phyloP scores from a whole-genome alignment of 169 alveolate species.

The Eimeria sp. region DNA sequence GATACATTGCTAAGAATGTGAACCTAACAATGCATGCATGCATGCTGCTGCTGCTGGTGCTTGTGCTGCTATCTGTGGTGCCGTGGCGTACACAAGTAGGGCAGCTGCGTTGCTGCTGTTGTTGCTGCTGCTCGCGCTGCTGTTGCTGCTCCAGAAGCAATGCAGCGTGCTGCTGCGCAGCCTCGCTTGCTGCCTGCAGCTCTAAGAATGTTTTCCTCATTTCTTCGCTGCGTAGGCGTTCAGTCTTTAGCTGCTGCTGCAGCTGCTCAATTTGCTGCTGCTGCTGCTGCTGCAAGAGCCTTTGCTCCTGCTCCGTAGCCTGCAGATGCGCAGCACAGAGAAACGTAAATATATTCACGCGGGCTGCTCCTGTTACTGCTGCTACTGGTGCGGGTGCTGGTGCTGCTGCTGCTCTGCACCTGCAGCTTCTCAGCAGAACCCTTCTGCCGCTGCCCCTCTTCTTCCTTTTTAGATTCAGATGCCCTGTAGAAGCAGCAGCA shows the following conservation, averaged over 20 bases:
- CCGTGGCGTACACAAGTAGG: too few species aligned
- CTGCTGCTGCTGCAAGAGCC: constrained; percentile 22
- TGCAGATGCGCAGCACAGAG: constrained; percentile 2
- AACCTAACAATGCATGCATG: neutral
- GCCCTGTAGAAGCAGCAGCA: constrained; percentile 30
- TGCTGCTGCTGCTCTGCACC: constrained; percentile 1
- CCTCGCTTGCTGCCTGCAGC: constrained; percentile 56
- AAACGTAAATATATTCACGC: neutral
- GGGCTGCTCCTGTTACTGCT: neutral
- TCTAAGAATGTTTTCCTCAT: neutral
- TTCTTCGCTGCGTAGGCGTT: constrained; percentile 19
- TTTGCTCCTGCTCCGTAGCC: constrained; percentile 35
- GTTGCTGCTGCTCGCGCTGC: constrained; percentile 39
- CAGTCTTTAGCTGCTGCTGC: constrained; percentile 15
- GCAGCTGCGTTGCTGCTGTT: too few species aligned
- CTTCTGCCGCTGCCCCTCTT: neutral
- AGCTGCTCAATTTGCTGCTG: neutral
- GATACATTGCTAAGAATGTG: neutral
- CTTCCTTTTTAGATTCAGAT: neutral
- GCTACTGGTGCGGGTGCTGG: neutral
- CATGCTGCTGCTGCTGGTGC: constrained; percentile 10
- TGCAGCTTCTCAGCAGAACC: neutral
- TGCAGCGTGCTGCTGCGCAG: constrained; percentile 46
- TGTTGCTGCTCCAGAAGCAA: constrained; percentile 29
- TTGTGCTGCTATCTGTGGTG: neutral